Conservation (phyloP, 2,329 filamentous ascomycete genomes). For the Septoria petroselini region DNA sequence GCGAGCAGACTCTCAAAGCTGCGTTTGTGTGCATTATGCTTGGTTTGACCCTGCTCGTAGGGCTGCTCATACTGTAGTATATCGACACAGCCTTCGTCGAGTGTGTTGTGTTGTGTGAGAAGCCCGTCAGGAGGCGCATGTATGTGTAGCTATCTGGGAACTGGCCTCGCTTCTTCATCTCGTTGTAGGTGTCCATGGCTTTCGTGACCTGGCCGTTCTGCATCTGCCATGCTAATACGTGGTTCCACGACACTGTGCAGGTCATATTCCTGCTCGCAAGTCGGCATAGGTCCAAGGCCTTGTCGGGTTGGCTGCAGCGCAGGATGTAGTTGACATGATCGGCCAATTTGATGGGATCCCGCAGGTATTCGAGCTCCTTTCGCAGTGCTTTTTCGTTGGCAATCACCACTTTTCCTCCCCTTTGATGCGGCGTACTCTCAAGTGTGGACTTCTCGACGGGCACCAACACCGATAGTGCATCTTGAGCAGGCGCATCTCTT, state of each 20-base stretch:
- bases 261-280: constrained; percentile 63
- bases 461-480: constrained; percentile 35
- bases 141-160: constrained; percentile 79
- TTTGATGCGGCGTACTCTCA: constrained; percentile 2
- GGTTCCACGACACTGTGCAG: constrained; percentile 81
- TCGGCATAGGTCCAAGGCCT: constrained; percentile 67
- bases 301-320: constrained; percentile 56
- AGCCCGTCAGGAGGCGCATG: constrained; percentile 75
- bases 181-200: constrained; percentile 83
- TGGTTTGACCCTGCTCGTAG: constrained; percentile 63
- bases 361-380: constrained; percentile 60
- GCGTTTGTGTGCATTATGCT: constrained; percentile 85
- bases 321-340: constrained; percentile 64
- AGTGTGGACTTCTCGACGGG: constrained; percentile 17
- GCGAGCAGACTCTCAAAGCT: constrained; percentile 75
- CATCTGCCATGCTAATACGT: constrained; percentile 71
- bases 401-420: constrained; percentile 11
- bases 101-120: constrained; percentile 58
- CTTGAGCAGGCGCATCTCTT: constrained; percentile 7
- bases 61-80: constrained; percentile 69
- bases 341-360: constrained; percentile 71
- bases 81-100: constrained; percentile 68
- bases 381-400: constrained; percentile 39
- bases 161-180: constrained; percentile 96
- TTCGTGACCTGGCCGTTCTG: constrained; percentile 56